Evolutionary conservation across 164 flowering plant species (phyloP).

Genomic region (Umbellularia californica): DNA sequence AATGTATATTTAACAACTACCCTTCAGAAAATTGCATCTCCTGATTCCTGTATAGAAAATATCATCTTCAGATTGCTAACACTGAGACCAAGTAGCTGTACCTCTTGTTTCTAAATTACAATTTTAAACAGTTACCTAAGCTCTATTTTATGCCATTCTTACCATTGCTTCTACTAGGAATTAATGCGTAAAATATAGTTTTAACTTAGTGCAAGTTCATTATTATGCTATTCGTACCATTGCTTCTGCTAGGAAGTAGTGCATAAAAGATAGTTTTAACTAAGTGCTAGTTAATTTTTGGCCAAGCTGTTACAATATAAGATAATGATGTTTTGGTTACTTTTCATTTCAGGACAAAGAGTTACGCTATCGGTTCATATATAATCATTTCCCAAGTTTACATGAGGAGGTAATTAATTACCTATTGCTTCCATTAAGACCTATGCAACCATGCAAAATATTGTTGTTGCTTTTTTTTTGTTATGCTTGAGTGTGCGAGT

Average conservation of each 20-base stretch:
- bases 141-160: background rate
- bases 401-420: conserved; percentile 70
- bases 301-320: background rate
- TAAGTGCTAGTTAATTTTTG: background rate
- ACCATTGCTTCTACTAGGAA: background rate
- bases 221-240: background rate
- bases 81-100: background rate
- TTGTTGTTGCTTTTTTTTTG: background rate
- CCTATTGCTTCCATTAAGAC: background rate
- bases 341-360: conserved; percentile 74
- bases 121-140: background rate
- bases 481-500: background rate
- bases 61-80: background rate
- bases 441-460: background rate
- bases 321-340: background rate
- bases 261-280: background rate
- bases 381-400: conserved; percentile 88
- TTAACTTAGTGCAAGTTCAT: background rate
- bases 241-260: background rate
- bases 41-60: background rate
- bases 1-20: background rate
- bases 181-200: background rate
- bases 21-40: background rate
- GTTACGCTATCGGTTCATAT: conserved; percentile 86
- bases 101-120: background rate